These are phyloP conservation scores for Ceratobasidium sp. DNA, from an alignment of 1,284 basidiomycete species.

Conservation along the genomic window DNA sequence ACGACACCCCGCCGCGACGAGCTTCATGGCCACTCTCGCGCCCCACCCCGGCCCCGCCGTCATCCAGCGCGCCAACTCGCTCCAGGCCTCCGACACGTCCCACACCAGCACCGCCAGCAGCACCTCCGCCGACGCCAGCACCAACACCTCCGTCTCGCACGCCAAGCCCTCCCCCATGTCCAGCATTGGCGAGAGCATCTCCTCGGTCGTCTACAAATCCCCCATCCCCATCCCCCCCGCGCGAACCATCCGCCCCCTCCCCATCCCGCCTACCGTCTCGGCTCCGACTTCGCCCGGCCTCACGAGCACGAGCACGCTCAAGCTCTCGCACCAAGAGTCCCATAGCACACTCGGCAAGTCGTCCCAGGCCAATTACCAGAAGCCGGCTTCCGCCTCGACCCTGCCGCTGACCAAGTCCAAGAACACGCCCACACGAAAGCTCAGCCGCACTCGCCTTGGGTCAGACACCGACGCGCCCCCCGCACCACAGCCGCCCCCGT, in stretches of 20 bases:
- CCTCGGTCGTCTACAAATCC: neutral
- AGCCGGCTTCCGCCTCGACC: neutral
- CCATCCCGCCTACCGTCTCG: constrained; percentile 2
- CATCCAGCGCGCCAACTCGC: constrained; percentile 39
- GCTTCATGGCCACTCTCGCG: constrained; percentile 16
- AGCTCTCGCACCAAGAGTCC: constrained; percentile 34
- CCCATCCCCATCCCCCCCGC: neutral
- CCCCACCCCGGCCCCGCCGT: constrained; percentile 25
- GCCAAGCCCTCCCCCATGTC: constrained; percentile 35
- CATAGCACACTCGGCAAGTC: constrained; percentile 38
- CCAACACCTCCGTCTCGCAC: constrained; percentile 11
- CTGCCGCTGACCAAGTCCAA: constrained; percentile 22
- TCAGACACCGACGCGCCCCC: neutral
- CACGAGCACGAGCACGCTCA: constrained; percentile 29
- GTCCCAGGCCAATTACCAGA: neutral
- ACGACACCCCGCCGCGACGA: constrained; percentile 5
- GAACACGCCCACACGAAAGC: constrained; percentile 17
- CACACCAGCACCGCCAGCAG: constrained; percentile 7
- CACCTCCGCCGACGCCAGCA: constrained; percentile 12
- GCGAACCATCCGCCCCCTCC: constrained; percentile 14
- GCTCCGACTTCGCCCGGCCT: neutral
- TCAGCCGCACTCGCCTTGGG: neutral
- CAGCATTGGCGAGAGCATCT: constrained; percentile 38
- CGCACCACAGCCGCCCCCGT: neutral
- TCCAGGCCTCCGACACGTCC: constrained; percentile 34